Base-by-base conservation (phyloP, 139 green algal species). In the Micromonas pusilla region DNA sequence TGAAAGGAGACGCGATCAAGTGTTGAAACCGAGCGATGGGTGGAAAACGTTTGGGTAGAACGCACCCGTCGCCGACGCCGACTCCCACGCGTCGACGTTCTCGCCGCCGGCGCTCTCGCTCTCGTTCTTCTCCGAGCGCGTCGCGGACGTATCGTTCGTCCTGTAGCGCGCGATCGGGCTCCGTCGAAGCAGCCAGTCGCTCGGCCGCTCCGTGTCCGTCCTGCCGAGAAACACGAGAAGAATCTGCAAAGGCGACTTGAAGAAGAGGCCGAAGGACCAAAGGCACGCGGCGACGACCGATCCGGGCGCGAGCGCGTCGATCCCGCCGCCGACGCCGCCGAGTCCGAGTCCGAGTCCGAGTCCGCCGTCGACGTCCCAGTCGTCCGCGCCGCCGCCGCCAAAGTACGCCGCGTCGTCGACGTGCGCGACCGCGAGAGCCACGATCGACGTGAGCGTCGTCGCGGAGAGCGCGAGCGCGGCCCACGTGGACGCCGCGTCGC, bases 141-240 rank as follows among this genome's bases (percentile, higher is more conserved):
- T 67, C 57, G 20, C 76, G n/a, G n/a, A n/a, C n/a, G n/a, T n/a
- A n/a, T n/a, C n/a, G n/a, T n/a, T n/a, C n/a, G n/a, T n/a, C n/a
- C n/a, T n/a, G n/a, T n/a, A n/a, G n/a, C n/a, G n/a, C n/a, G n/a
- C n/a, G n/a, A n/a, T n/a, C 45, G 45, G 16, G 9, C 66, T 30
- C 63, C 65, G 66, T 21, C 26, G 6, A 4, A 91, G 53, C 60
- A 91, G 26, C 88, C 86, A 91, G 74, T 93, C 91, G 21, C 76
- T 87, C 1, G 91, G 90, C 0, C 91, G 81, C 65, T 92, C 84
- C 1, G 80, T 91, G 30, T 95, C 89, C 0, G 93, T 79, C 26
- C 83, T 80, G 6, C 91, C 91, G 16, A 93, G 78, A 80, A 95
- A 95, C 13, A 94, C 75, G 45, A 93, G 82, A 73, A 95, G 85